phyloP scores from a whole-genome alignment of 2,329 filamentous ascomycete genomes.

The Pseudocercospora vitis region DNA sequence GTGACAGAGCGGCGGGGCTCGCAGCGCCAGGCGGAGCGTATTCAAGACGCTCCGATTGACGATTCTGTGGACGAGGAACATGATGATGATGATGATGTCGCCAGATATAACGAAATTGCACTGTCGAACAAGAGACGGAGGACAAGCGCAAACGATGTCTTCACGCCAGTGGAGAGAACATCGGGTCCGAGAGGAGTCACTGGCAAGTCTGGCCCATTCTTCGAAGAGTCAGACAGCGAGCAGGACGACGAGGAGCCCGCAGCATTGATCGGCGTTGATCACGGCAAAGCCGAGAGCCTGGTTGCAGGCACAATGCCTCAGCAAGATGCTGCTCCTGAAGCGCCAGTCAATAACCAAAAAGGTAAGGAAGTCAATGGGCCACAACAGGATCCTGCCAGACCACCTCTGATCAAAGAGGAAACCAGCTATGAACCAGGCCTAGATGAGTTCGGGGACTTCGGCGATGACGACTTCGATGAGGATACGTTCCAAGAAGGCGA shows the following conservation, averaged over 20 bases:
- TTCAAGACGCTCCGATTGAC: too few relatives aligned
- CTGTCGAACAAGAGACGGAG: constrained; percentile 47
- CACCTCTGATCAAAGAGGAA: constrained; percentile 48
- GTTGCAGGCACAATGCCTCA: constrained; percentile 18
- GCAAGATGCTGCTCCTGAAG: constrained; percentile 9
- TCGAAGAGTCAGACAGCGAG: constrained; percentile 69
- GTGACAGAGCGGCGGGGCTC: constrained; percentile 33
- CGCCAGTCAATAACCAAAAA: background rate
- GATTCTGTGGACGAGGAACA: constrained; percentile 2
- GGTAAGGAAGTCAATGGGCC: background rate
- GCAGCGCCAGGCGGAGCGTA: too few relatives aligned
- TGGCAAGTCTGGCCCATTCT: constrained; percentile 57
- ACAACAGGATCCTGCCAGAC: constrained; percentile 10
- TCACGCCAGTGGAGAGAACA: background rate
- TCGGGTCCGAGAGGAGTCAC: background rate
- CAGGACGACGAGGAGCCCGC: constrained; percentile 39
- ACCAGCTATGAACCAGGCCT: constrained; percentile 49
- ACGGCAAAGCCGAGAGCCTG: constrained; percentile 12
- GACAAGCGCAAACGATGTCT: too few relatives aligned
- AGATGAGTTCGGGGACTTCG: constrained; percentile 54
- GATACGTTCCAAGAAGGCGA: constrained; percentile 57
- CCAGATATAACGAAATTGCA: constrained; percentile 46
- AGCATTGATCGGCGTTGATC: constrained; percentile 25
- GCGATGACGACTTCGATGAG: constrained; percentile 60
- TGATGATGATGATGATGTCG: constrained; percentile 27